Base-by-base conservation (phyloP, 495 filamentous ascomycete species). In the Hypoxylon trugodes region DNA sequence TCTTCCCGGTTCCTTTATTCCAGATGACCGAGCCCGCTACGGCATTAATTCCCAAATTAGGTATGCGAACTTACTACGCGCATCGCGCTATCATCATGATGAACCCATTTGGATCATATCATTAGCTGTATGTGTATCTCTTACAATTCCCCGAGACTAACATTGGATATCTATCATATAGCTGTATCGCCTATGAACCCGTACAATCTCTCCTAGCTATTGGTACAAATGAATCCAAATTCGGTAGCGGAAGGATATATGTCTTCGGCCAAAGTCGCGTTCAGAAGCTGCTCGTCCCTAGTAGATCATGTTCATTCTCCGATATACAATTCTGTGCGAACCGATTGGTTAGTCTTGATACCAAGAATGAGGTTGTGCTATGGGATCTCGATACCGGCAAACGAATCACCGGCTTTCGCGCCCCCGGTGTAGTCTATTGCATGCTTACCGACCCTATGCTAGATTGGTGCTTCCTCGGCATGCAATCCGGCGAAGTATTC, bases 161-260 rank as follows among this genome's bases (percentile, higher is more conserved):
- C 45, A 37, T 49, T 58, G 8, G 28, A 32, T 19, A 16, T 38
- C 16, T 12, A 26, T 15, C 69, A 22, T 73, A 70, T 67, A 87
- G 87, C 63, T 86, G 84, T 19, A 69, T 98, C 37, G 88, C 93
- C 62, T 97, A 96, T 79, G 92, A 97, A 60, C 94, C 95, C 4
- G 81, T 96, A 18, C 95, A 98, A 72, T 96, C 93, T 15, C 87
- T 98, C 24, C 81, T 98, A 25, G 95, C 93, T n/a, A 84, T 98
- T 41, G 95, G 92, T 21, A 98, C 96, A 42, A 87, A 85, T 71
- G 90, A 90, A 74, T 89, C 90, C 30, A 82, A 87, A 61, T 92
- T 85, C 57, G 89, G 90, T 50, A 84, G 83, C 33, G 90, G 90
- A 16, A 86, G 91, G 74, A 92, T 98, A 71, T 95, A 95, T 75